Base-by-base conservation (phyloP, 1,139 yeast species). In the Blastobotrys niveus region DNA sequence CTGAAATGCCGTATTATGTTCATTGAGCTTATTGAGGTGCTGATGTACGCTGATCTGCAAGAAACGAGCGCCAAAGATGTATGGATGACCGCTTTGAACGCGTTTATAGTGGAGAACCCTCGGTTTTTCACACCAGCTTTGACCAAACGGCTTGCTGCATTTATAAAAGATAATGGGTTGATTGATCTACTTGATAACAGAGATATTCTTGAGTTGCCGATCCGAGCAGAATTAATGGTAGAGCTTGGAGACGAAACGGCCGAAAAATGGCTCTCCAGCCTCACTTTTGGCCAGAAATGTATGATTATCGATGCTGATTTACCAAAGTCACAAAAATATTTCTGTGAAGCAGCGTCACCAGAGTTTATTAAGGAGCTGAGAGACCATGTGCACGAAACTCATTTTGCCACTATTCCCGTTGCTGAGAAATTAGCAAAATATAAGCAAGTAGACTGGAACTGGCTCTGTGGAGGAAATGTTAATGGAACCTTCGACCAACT, bases 1-100 rank as follows among this genome's bases (percentile, higher is more conserved):
- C 63, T 84, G 15, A 74, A 74, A 42, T 74, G 76, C 48, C 70
- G 63, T 0, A 62, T 77, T 1, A 54, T 48, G 17, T 39, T 34
- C 20, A 35, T 46, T 12, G 31, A 40, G n/a, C 40, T 38, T 14
- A 29, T 44, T 17, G 34, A 40, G 30, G 19, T 48, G 12, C 32
- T 48, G 7, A n/a, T 34, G 15, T 5, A 37, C 21, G 18, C 36
- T 9, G 15, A 22, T 20, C 18, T 26, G 2, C n/a, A 8, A 2
- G 20, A 8, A 8, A 26, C 12, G 10, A 17, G 8, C 14, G 20
- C 15, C 5, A n/a, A 27, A 12, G 19, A 26, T n/a, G n/a, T 18
- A 15, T 34, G 47, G 34, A 25, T 44, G 12, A 42, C 37, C 2
- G 43, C 43, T 3, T 38, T 50, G 19, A 43, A 45, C 35, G 37